Evolutionary conservation across 139 green algal genomes (phyloP), one percentile per base, ranked within the genome.

Genomic region (Chlamydomonas eustigma): DNA sequence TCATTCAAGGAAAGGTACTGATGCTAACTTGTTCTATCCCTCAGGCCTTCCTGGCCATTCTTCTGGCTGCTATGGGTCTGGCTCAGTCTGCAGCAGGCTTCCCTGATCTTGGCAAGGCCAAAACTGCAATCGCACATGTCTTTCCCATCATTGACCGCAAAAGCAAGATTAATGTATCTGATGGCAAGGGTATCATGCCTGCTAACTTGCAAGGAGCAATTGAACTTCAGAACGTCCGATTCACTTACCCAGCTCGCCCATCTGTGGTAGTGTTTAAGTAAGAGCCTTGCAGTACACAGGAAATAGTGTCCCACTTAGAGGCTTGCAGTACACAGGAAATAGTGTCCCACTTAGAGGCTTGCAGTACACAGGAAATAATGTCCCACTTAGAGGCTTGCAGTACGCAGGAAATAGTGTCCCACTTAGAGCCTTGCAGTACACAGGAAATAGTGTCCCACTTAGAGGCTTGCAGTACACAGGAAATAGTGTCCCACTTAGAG

Each of bases 121-220:
- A 80, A 33, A 32, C 32, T 2, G 89, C 91, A 4, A 79, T 91
- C 5, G 51, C 81, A 66, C 73, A 85, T 18, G 84, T 97, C 4
- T 96, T 97, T 74, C 75, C 79, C 39, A 80, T 94, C 70, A 85
- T 97, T 33, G 92, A 97, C 84, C 85, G 92, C 25, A 63, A 79
- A 65, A 82, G 88, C 0, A n/a, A 36, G 12, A 95, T 96, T 50
- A 85, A 93, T 76, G 70, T 73, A 37, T 51, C 71, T 39, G 87
- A 2, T 22, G 30, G 63, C 3, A 72, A 64, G 51, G 34, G 32
- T 4, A 68, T 37, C 35, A 37, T 74, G 4, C 51, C 32, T n/a
- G 44, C 12, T 58, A 18, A 18, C 12, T 12, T 12, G 12, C 34
- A 30, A 50, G 58, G 58, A 31, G 50, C 3, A 2, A 67, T 77